These are phyloP conservation scores for Xenoacremonium recifei DNA, from an alignment of 2,329 filamentous ascomycete genomes.

Conservation along the genomic window DNA sequence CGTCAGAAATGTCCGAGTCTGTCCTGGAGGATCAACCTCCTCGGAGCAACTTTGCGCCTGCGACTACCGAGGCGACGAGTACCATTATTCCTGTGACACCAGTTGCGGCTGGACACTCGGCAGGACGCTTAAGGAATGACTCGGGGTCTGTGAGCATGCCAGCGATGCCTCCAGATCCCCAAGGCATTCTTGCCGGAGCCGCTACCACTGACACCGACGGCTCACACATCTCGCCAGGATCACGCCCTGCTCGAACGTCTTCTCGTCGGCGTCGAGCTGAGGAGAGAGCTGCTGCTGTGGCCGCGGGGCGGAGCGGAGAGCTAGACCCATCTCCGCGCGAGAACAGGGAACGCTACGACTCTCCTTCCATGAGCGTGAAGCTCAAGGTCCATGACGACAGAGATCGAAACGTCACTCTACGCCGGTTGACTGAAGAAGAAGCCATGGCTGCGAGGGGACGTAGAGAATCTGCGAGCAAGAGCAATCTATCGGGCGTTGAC, in stretches of 20 bases:
- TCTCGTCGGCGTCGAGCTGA: constrained; percentile 46
- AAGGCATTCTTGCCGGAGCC: constrained; percentile 39
- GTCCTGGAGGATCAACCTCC: constrained; percentile 29
- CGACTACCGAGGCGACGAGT: constrained; percentile 13
- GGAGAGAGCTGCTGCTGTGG: constrained; percentile 44
- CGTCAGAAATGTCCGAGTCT: constrained; percentile 36
- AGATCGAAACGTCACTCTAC: constrained; percentile 60
- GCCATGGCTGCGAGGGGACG: constrained; percentile 44
- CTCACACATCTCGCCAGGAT: constrained; percentile 30
- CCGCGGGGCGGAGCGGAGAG: constrained; percentile 46
- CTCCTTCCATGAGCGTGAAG: constrained; percentile 52
- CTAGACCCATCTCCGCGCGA: constrained; percentile 38
- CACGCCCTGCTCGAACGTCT: constrained; percentile 42
- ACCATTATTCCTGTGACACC: constrained; percentile 19
- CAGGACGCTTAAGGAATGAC: constrained; percentile 41
- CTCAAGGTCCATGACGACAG: constrained; percentile 60
- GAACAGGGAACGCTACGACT: constrained; percentile 38
- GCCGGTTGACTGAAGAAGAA: constrained; percentile 61
- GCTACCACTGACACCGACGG: constrained; percentile 29
- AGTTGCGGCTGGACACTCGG: constrained; percentile 23
- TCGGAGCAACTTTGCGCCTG: constrained; percentile 24
- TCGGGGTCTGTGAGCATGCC: constrained; percentile 48
- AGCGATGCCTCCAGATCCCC: constrained; percentile 51
- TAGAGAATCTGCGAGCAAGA: constrained; percentile 52
- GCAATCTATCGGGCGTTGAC: constrained; percentile 53